These are phyloP conservation scores for Pleurotus tuoliensis DNA, from an alignment of 768 basidiomycete species.

Conservation along the genomic window DNA sequence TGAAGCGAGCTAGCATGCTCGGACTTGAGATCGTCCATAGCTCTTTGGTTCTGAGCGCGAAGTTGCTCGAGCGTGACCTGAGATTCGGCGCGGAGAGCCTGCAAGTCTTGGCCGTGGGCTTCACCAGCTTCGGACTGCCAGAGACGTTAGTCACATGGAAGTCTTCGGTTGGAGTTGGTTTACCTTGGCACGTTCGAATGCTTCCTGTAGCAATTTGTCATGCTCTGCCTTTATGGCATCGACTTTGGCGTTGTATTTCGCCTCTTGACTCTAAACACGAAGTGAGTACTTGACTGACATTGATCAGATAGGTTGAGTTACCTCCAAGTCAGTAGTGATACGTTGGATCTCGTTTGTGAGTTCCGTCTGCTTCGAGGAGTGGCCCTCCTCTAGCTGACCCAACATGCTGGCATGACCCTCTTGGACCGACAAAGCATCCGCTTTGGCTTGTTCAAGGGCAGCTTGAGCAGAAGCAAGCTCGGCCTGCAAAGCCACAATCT, in stretches of 20 bases:
- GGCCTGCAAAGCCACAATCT: constrained; percentile 41
- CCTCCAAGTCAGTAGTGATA: constrained; percentile 63
- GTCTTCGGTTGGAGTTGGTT: constrained; percentile 10
- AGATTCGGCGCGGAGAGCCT: constrained; percentile 63
- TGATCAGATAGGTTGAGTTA: constrained; percentile 26
- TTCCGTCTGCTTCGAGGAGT: constrained; percentile 46
- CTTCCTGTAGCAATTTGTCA: constrained; percentile 55
- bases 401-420: constrained; percentile 46
- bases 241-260: constrained; percentile 63
- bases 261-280: constrained; percentile 56
- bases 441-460: constrained; percentile 46
- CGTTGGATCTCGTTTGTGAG: constrained; percentile 51
- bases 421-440: constrained; percentile 38
- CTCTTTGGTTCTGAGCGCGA: constrained; percentile 52
- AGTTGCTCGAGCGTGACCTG: constrained; percentile 68
- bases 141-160: constrained; percentile 10
- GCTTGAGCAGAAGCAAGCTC: constrained; percentile 42
- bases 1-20: constrained; percentile 64
- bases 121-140: constrained; percentile 67
- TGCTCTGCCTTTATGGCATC: constrained; percentile 66
- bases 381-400: constrained; percentile 47
- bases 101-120: constrained; percentile 66
- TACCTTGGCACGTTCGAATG: constrained; percentile 79
- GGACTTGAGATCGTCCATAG: constrained; percentile 56
- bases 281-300: neutral